Conservation (phyloP, 352 stramenopile species). For the Blastocystis sp. region DNA sequence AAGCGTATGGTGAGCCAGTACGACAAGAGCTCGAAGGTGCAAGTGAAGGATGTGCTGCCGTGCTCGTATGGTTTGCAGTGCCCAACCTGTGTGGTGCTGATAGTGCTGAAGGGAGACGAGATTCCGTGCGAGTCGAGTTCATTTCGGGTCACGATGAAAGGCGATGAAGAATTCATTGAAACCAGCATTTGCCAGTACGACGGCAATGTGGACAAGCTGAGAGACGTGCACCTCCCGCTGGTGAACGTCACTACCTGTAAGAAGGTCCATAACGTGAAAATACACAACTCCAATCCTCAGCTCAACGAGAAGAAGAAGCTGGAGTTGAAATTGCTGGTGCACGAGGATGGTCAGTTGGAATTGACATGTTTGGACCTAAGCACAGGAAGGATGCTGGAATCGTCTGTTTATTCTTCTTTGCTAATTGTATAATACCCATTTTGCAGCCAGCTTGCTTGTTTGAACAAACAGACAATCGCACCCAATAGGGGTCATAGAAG, state of each 20-base stretch:
- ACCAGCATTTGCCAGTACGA: slow-evolving; percentile 43
- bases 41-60: not conserved
- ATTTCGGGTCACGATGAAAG: not conserved
- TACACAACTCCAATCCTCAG: not conserved
- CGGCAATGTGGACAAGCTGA: not conserved
- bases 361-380: not conserved
- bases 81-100: slow-evolving; percentile 1
- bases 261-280: not conserved
- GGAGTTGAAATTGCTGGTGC: not conserved
- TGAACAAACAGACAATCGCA: no score
- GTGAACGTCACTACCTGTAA: not conserved
- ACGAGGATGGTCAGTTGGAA: not conserved
- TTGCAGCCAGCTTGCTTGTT: no score
- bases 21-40: not conserved
- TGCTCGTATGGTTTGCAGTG: slow-evolving; percentile 10
- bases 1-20: not conserved
- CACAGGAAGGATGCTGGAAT: not conserved
- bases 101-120: slow-evolving; percentile 33
- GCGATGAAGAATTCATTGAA: not conserved
- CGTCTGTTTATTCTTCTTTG: not conserved
- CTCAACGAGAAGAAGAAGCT: not conserved
- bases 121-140: not conserved
- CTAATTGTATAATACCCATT: no score
- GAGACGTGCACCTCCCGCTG: not conserved
- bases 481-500: no score